Evolutionary conservation across 2,329 filamentous ascomycete species (phyloP), one percentile per base, ranked within the genome.

Genomic region (Rutstroemia sp.): DNA sequence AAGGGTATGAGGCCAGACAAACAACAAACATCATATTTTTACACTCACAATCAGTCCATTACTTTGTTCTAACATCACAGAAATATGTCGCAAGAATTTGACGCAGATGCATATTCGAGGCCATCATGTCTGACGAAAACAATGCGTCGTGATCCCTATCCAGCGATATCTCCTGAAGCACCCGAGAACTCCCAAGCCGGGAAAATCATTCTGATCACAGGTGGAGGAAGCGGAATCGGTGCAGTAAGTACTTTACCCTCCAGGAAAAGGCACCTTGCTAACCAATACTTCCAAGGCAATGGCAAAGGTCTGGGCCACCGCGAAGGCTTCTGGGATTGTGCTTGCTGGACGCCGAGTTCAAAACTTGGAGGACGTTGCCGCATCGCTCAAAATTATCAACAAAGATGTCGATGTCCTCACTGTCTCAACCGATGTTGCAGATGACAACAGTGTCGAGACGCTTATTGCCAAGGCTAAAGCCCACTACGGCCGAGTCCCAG

Each of bases 121-220:
- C 47, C 47, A 6, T 36, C 9, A 2, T 17, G 12, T 5, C 25
- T 49, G 2, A 49, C 47, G 5, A 49, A 49, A 14, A 49, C 23
- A 17, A 17, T 30, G 23, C 47, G 5, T 14, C 21, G 47, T 12
- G 10, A 27, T 34, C 51, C 67, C 14, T 70, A 71, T 56, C 48
- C 63, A 4, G 61, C 61, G 47, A 68, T 71, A 47, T 66, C 59
- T 3, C 68, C 68, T 5, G 40, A 57, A 30, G 23, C 44, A 9
- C 55, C 54, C 10, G 17, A 45, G 19, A 17, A 54, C 9, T 50
- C 45, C 7, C 36, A 27, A 10, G 3, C 12, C 1, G 55, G 50
- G 14, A 59, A 59, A 38, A 51, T 46, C 23, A 36, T 59, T 12
- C 16, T 59, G 17, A 57, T 59, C 48, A 57, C 54, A 8, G 57